phyloP scores from a whole-genome alignment of 139 green algal species.

The Mychonastes homosphaera region DNA sequence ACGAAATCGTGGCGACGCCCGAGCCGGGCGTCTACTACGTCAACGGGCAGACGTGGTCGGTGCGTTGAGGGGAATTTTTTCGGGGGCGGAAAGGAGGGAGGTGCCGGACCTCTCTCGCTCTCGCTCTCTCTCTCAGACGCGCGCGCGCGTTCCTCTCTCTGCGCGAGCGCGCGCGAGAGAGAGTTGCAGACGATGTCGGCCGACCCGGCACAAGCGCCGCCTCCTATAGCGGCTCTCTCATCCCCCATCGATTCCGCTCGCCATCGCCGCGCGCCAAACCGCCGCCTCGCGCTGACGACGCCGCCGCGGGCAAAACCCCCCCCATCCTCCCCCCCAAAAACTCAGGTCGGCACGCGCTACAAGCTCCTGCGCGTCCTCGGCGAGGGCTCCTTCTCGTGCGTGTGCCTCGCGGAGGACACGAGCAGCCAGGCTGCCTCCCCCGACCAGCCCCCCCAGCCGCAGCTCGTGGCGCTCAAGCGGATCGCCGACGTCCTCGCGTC shows the following conservation, averaged over 20 bases:
- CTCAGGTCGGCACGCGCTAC: constrained; percentile 57
- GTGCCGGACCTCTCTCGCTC: too few relatives aligned
- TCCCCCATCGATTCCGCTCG: background rate
- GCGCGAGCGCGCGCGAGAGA: too few relatives aligned
- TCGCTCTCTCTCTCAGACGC: too few relatives aligned
- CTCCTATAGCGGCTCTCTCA: background rate
- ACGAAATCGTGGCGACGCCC: too few relatives aligned
- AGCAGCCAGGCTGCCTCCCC: background rate
- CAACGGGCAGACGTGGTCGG: constrained; percentile 20
- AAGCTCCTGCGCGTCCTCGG: constrained; percentile 49
- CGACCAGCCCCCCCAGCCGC: constrained; percentile 11
- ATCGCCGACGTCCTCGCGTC: constrained; percentile 67
- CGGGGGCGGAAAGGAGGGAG: too few relatives aligned
- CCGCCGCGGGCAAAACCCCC: too few relatives aligned
- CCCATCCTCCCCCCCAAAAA: background rate
- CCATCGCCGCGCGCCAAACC: too few relatives aligned
- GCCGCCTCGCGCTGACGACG: too few relatives aligned
- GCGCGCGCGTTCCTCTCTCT: too few relatives aligned
- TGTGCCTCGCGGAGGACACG: constrained; percentile 55
- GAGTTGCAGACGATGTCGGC: too few relatives aligned
- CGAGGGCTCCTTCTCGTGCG: constrained; percentile 54
- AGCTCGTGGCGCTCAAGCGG: constrained; percentile 75
- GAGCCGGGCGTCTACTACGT: constrained; percentile 31
- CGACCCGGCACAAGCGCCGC: background rate
- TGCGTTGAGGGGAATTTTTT: background rate